Base-by-base conservation (phyloP, 163 green algal genomes). In the Trebouxia gelatinosa region DNA sequence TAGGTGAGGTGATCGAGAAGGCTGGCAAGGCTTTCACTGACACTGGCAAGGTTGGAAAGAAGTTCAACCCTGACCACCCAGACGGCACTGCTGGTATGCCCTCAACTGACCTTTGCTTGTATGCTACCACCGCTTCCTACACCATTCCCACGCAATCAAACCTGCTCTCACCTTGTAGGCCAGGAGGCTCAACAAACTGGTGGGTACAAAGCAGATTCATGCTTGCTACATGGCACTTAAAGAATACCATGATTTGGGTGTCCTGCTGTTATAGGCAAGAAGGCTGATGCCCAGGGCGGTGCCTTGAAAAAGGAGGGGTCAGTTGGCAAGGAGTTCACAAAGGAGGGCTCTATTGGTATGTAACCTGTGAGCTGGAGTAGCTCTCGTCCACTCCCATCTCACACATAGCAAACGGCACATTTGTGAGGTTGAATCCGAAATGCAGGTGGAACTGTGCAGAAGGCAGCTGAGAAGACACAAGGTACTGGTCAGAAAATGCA, bases 31-130 rank as follows among this genome's bases (percentile, higher is more conserved):
- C 68, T 23, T 76, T 76, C 68, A 59, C 43, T 28, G 68, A 76
- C 68, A 61, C 43, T n/a, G 68, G 68, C 31, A 76, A 76, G 68
- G 68, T 76, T 6, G 68, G 68, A 39, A 76, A 76, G 68, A 59
- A 76, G 43, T 76, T 76, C 40, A 59, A 76, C 43, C 68, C 43
- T 62, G 68, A 61, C 68, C 68, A 61, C 68, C 39, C 43, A 54
- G 68, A 76, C 5, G 43, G 68, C 48, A 62, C 68, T 43, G 40
- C 29, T 62, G 39, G 68, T 61, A 46, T 6, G 26, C 5, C 28
- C 19, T 66, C 43, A 54, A 9, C 43, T 54, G 43, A 23, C 11
- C 9, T 54, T 9, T 54, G 9, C 13, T 13, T 54, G 43, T 23
- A 50, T n/a, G 23, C 35, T 21, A 35, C 26, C 23, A 50, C 3